These are phyloP conservation scores for Acacia confusa DNA, from an alignment of 306 rosid genomes.

Conservation along the genomic window DNA sequence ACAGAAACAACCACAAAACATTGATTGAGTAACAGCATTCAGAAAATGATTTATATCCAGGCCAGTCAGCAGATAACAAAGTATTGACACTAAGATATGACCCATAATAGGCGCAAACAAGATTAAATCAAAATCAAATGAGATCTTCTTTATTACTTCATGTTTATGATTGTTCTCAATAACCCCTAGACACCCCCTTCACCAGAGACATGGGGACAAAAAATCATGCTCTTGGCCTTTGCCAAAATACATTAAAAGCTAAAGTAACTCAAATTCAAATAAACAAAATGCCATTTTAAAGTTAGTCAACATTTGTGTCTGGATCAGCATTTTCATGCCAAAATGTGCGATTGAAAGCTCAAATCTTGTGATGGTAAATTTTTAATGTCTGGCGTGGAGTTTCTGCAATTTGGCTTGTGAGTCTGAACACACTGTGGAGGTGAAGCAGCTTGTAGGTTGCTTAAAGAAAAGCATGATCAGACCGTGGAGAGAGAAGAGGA, in stretches of 20 bases:
- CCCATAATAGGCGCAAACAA: background rate
- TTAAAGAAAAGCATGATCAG: no score
- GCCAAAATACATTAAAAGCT: background rate
- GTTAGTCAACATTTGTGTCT: background rate
- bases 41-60: slow-evolving; percentile 8
- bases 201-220: background rate
- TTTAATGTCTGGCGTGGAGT: no score
- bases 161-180: background rate
- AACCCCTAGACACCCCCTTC: background rate
- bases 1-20: slow-evolving; percentile 19
- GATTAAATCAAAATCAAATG: background rate
- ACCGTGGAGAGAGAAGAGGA: no score
- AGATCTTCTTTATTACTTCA: background rate
- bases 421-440: no score
- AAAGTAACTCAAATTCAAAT: background rate
- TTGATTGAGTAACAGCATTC: slow-evolving; percentile 7
- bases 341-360: no score
- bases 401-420: no score
- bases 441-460: no score
- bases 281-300: background rate
- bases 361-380: no score
- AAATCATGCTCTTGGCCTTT: background rate
- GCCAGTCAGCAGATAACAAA: background rate
- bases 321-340: no score
- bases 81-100: background rate